These are phyloP conservation scores for Microstegium vimineum DNA, from an alignment of 176 grass and related monocot species.

Conservation along the genomic window DNA sequence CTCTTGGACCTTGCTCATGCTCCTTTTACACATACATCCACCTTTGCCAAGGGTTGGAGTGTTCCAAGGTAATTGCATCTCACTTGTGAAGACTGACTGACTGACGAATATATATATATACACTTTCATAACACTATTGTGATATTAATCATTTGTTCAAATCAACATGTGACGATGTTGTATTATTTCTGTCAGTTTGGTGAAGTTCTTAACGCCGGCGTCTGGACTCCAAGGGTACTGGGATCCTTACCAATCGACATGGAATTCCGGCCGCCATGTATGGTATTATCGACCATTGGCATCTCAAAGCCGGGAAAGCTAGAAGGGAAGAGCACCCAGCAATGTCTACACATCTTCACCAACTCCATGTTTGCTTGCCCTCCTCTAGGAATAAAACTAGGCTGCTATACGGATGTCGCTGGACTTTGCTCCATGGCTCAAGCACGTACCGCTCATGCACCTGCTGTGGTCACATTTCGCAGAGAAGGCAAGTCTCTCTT, in stretches of 20 bases:
- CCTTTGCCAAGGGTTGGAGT: slow-evolving; percentile 97
- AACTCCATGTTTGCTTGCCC: slow-evolving; percentile 90
- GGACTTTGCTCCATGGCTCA: slow-evolving; percentile 94
- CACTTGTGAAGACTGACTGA: neutral
- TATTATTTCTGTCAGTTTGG: slow-evolving; percentile 48
- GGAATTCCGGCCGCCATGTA: slow-evolving; percentile 93
- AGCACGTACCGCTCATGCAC: slow-evolving; percentile 78
- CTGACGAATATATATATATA: neutral
- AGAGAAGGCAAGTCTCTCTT: slow-evolving; percentile 84
- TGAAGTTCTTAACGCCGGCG: slow-evolving; percentile 88
- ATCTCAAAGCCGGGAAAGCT: slow-evolving; percentile 96
- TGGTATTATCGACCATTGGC: slow-evolving; percentile 91
- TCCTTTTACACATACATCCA: slow-evolving; percentile 93
- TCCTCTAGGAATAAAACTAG: slow-evolving; percentile 90
- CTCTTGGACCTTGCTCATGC: slow-evolving; percentile 97
- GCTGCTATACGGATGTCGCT: slow-evolving; percentile 89
- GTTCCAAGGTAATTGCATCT: slow-evolving; percentile 69
- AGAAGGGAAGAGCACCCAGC: slow-evolving; percentile 64
- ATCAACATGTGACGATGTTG: neutral
- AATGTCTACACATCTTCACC: slow-evolving; percentile 93
- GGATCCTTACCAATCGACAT: slow-evolving; percentile 98
- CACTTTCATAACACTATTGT: neutral
- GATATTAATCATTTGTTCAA: neutral
- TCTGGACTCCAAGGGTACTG: slow-evolving; percentile 95
- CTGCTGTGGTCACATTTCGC: slow-evolving; percentile 82